Base-by-base conservation (phyloP, 2,329 filamentous ascomycete species). In the Calonectria montana region DNA sequence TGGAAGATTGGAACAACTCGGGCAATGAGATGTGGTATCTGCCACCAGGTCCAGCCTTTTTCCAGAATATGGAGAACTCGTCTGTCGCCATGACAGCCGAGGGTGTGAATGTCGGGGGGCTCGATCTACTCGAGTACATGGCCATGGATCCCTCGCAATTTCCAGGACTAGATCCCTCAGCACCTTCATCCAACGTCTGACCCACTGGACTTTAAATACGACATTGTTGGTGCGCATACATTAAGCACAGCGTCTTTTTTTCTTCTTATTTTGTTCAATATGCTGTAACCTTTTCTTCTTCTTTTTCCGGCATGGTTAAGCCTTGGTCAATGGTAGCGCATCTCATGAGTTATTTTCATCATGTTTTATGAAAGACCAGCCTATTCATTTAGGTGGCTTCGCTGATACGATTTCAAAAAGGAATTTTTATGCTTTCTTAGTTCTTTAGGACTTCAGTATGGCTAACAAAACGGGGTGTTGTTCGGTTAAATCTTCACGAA, bases 71-170 rank as follows among this genome's bases (percentile, higher is more conserved):
- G 77, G 89, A 89, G 71, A 90, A 90, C 73, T 87, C 87, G 39
- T 87, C 87, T 8, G 90, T 92, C 12, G 90, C 90, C 50, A 92
- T 92, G 89, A 92, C 91, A 3, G 89, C 91, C 10, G 91, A 93
- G 75, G 91, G 91, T 31, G 89, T 93, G 62, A 92, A 92, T 75
- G 89, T 93, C 2, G 91, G 91, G 12, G 91, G 91, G 0, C 85
- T 93, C 37, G 91, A 93, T 78, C 79, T 93, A 76, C 86, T 93
- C 16, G 91, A 93, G 78, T 92, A 91, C 74, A 92, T 93, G 90
- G 88, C 90, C 9, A 90, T 92, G 88, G 91, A 90, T 45, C 80
- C 83, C 4, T 80, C 81, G 41, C 83, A 85, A 45, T 87, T 86
- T 55, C 82, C 86, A 1, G 80, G 80, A 18, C 64, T 83, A 16